Conservation (phyloP, 176 grass and related monocot species). For the Ensete ventricosum region DNA sequence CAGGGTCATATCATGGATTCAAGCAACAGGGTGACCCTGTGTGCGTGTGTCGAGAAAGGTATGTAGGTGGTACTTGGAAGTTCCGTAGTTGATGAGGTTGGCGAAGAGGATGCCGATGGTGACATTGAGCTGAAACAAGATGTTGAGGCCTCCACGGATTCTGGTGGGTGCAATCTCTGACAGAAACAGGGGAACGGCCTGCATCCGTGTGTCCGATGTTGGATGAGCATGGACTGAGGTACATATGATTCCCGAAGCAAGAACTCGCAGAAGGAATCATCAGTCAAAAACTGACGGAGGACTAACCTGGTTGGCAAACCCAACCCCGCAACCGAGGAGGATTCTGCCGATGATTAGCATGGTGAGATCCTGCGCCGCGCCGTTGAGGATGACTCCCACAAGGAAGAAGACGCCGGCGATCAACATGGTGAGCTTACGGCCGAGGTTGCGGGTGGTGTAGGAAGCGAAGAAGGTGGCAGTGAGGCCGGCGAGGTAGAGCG, state of each 20-base stretch:
- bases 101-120: conserved; percentile 61
- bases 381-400: conserved; percentile 78
- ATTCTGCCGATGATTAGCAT: conserved; percentile 85
- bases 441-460: conserved; percentile 69
- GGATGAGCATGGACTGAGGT: neutral
- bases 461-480: conserved; percentile 80
- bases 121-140: conserved; percentile 69
- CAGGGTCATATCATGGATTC: neutral
- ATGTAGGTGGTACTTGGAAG: neutral
- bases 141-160: conserved; percentile 61
- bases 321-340: conserved; percentile 72
- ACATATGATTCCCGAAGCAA: neutral
- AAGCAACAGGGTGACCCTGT: neutral
- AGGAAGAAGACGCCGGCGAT: conserved; percentile 72
- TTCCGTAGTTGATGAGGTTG: conserved; percentile 50
- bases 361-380: conserved; percentile 38
- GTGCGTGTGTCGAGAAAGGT: too few relatives aligned
- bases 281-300: too few relatives aligned
- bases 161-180: conserved; percentile 54
- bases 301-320: conserved; percentile 76
- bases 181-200: conserved; percentile 64
- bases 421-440: conserved; percentile 77
- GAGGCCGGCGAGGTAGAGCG: conserved; percentile 79
- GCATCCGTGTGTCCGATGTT: neutral
- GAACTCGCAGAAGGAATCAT: too few relatives aligned